Conservation (phyloP, 441 rosid species). For the Populus tomentosa region DNA sequence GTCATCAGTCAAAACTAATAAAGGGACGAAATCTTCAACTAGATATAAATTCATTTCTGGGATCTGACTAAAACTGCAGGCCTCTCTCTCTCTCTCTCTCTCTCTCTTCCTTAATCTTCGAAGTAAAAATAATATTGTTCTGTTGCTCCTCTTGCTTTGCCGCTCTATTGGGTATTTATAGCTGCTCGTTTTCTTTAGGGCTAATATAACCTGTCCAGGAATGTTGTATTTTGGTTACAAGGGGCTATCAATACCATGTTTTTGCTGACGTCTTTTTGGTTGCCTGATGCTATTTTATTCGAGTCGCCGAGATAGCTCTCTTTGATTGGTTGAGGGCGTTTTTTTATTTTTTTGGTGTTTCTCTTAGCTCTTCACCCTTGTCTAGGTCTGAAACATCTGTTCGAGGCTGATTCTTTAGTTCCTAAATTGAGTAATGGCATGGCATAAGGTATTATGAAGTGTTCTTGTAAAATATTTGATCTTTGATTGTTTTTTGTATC, state of each 20-base stretch:
- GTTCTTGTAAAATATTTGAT: too few relatives aligned
- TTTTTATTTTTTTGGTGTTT: background rate
- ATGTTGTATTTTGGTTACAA: conserved; percentile 15
- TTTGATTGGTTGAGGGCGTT: background rate
- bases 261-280: conserved; percentile 13
- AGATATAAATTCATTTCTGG: conserved; percentile 11
- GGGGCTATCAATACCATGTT: background rate
- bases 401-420: conserved; percentile 26
- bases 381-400: conserved; percentile 18
- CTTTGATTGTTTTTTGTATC: too few relatives aligned
- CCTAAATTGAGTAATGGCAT: conserved; percentile 36
- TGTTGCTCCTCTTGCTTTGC: conserved; percentile 14
- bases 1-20: conserved; percentile 34
- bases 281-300: background rate
- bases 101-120: background rate
- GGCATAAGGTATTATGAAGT: background rate
- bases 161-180: conserved; percentile 26
- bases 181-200: conserved; percentile 1
- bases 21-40: conserved; percentile 24
- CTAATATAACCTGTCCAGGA: background rate
- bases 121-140: background rate
- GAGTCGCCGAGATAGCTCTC: background rate
- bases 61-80: conserved; percentile 21
- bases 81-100: background rate
- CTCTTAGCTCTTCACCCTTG: conserved; percentile 9